A percentile compares a stretch with the other conserved stretches of the same genome.
phyloP scores from a whole-genome alignment of 2,329 filamentous ascomycete species.

The Cladophialophora immunda region DNA sequence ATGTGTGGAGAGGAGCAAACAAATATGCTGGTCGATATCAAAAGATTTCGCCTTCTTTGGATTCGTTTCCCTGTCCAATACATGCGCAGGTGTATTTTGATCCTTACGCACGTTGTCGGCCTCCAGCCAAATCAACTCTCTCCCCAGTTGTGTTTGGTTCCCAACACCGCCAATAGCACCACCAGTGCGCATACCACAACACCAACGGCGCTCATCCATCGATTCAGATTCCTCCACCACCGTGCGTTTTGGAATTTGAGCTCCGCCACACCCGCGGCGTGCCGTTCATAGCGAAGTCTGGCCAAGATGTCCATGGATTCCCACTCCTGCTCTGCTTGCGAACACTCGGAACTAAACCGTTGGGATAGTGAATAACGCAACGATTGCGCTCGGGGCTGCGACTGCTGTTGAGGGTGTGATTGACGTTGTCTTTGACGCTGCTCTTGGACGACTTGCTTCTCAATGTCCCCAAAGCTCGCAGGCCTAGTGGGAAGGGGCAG shows the following conservation, averaged over 20 bases:
- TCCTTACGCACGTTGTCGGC: background rate
- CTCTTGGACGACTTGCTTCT: constrained; percentile 32
- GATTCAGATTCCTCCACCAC: constrained; percentile 71
- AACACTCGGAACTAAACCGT: background rate
- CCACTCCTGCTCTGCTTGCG: constrained; percentile 28
- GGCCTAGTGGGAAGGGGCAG: constrained; percentile 73
- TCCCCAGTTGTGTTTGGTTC: constrained; percentile 32
- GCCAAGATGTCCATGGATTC: constrained; percentile 51
- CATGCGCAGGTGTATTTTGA: background rate
- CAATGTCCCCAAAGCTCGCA: constrained; percentile 59
- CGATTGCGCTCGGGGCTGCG: constrained; percentile 9
- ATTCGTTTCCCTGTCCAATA: background rate
- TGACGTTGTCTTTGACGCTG: constrained; percentile 42
- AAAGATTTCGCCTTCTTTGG: background rate
- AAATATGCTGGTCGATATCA: background rate
- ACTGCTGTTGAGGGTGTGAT: constrained; percentile 11
- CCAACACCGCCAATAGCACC: constrained; percentile 53
- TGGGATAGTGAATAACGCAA: constrained; percentile 5
- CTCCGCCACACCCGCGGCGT: constrained; percentile 56
- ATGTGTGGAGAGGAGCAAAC: background rate
- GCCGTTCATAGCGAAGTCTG: constrained; percentile 39
- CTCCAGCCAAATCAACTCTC: background rate
- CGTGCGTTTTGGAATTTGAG: constrained; percentile 66
- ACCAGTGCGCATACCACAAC: constrained; percentile 63
- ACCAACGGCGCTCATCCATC: constrained; percentile 67